These are phyloP conservation scores for Mycena venus DNA, from an alignment of 768 basidiomycete genomes.

Conservation along the genomic window DNA sequence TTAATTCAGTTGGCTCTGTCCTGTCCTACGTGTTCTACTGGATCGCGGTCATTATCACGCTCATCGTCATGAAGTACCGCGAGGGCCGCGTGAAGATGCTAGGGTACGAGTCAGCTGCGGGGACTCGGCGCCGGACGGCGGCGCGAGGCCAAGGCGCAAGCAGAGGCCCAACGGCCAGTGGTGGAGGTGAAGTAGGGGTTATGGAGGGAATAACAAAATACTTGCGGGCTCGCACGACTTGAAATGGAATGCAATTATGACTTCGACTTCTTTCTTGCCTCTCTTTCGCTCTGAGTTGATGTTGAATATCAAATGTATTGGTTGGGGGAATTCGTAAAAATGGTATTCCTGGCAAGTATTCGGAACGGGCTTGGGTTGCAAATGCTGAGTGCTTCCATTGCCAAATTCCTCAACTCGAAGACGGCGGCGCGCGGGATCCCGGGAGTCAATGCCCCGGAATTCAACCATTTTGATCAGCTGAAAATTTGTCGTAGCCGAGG, in stretches of 20 bases:
- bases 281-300: neutral
- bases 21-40: slow-evolving; percentile 95
- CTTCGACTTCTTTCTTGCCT: neutral
- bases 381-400: too few relatives aligned
- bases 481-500: too few relatives aligned
- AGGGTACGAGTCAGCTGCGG: slow-evolving; percentile 68
- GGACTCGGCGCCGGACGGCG: slow-evolving; percentile 45
- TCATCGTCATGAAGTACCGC: slow-evolving; percentile 75
- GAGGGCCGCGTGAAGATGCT: slow-evolving; percentile 77
- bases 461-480: too few relatives aligned
- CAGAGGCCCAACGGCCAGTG: neutral
- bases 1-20: slow-evolving; percentile 74
- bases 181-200: slow-evolving; percentile 23
- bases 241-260: neutral
- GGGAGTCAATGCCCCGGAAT: too few relatives aligned
- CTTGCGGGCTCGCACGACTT: slow-evolving; percentile 6
- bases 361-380: too few relatives aligned
- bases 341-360: too few relatives aligned
- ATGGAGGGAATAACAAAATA: neutral
- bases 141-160: slow-evolving; percentile 36
- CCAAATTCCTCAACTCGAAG: too few relatives aligned
- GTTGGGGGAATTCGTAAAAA: too few relatives aligned
- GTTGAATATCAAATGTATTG: too few relatives aligned
- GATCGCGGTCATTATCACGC: slow-evolving; percentile 79
- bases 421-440: too few relatives aligned